phyloP scores from a whole-genome alignment of 495 filamentous ascomycete species.

The Parathielavia appendiculata region DNA sequence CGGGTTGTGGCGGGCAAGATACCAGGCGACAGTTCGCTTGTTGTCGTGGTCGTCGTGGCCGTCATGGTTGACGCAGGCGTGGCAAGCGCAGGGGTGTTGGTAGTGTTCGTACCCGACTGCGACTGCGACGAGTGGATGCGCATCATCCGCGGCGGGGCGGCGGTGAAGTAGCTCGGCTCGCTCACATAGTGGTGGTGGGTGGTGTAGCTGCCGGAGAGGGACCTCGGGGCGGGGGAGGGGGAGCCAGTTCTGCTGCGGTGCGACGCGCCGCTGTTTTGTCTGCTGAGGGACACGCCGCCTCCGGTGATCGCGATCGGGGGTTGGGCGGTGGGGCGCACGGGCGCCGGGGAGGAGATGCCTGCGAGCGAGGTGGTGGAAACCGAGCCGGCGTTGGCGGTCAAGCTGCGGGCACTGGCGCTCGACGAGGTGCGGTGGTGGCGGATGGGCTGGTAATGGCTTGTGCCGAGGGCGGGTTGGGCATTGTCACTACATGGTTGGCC shows the following conservation, averaged over 20 bases:
- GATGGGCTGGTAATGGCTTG: conserved; percentile 37
- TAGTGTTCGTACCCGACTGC: conserved; percentile 7
- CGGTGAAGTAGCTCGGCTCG: conserved; percentile 33
- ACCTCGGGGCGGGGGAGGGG: conserved; percentile 30
- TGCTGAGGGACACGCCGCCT: conserved; percentile 34
- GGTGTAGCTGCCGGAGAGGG: conserved; percentile 21
- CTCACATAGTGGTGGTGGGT: conserved; percentile 14
- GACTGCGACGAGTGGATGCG: not conserved
- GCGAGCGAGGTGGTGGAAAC: conserved; percentile 36
- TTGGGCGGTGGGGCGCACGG: conserved; percentile 29
- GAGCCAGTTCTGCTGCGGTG: conserved; percentile 40
- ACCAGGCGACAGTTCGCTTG: conserved; percentile 41
- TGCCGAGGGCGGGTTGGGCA: conserved; percentile 30
- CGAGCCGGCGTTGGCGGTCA: conserved; percentile 41
- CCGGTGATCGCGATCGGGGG: conserved; percentile 10
- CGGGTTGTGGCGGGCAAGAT: conserved; percentile 50
- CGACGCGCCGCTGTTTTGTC: conserved; percentile 44
- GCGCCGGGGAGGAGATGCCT: conserved; percentile 32
- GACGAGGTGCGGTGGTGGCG: conserved; percentile 44
- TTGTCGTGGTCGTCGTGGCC: not conserved
- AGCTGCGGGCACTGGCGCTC: conserved; percentile 52
- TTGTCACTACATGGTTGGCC: conserved; percentile 29
- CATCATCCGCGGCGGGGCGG: conserved; percentile 13
- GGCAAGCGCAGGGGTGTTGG: conserved; percentile 14
- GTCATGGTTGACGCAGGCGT: conserved; percentile 16